Percentiles rank a stretch among this genome's conserved stretches.
phyloP scores from a whole-genome alignment of 2,329 filamentous ascomycete species.

The Ambrosiella cleistominuta region DNA sequence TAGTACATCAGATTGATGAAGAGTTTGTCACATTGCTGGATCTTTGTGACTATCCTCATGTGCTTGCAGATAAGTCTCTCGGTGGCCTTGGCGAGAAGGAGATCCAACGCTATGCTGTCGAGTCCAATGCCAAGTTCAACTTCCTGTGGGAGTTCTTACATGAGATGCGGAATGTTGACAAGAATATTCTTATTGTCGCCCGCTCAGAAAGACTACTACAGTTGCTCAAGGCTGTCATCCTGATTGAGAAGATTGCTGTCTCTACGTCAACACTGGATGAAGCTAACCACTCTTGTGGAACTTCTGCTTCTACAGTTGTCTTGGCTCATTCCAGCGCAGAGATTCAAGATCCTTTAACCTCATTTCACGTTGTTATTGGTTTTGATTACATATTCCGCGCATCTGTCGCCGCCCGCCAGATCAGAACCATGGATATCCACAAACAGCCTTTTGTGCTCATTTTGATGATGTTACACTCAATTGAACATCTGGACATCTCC shows the following conservation, averaged over 20 bases:
- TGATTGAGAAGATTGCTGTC: slow-evolving; percentile 23
- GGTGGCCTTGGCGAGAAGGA: slow-evolving; percentile 23
- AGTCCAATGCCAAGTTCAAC: slow-evolving; percentile 41
- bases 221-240: slow-evolving; percentile 33
- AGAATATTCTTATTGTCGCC: slow-evolving; percentile 35
- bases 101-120: slow-evolving; percentile 34
- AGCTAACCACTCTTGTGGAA: slow-evolving; percentile 17
- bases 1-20: slow-evolving; percentile 30
- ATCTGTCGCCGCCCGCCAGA: slow-evolving; percentile 19
- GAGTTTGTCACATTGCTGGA: slow-evolving; percentile 34
- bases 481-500: slow-evolving; percentile 37
- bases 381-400: slow-evolving; percentile 34
- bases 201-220: slow-evolving; percentile 32
- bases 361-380: slow-evolving; percentile 34
- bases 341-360: slow-evolving; percentile 21
- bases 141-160: slow-evolving; percentile 40
- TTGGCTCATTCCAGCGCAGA: slow-evolving; percentile 26
- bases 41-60: slow-evolving; percentile 39
- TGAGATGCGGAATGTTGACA: slow-evolving; percentile 24
- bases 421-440: slow-evolving; percentile 14
- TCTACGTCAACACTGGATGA: slow-evolving; percentile 19
- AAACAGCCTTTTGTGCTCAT: slow-evolving; percentile 29
- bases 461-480: slow-evolving; percentile 32
- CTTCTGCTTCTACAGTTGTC: slow-evolving; percentile 24
- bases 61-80: slow-evolving; percentile 28